Percentiles rank a stretch among this genome's conserved stretches.
These are phyloP conservation scores for Recurvomyces mirabilis DNA, from an alignment of 495 filamentous ascomycete species.

Conservation along the genomic window DNA sequence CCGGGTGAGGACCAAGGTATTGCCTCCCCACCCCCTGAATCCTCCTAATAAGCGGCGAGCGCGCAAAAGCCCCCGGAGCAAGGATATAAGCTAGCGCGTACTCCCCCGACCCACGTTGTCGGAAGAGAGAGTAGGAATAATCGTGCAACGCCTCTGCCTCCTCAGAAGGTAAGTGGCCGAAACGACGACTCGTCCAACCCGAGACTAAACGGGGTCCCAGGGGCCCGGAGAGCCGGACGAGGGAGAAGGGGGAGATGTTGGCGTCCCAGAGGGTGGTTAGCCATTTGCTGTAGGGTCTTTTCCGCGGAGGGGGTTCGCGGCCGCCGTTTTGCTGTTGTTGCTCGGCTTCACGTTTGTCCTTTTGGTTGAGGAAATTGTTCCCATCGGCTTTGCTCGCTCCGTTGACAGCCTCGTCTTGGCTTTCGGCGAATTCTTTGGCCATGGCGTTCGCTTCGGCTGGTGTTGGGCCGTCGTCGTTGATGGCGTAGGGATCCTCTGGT, in stretches of 20 bases:
- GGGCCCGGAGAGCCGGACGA: constrained; percentile 84
- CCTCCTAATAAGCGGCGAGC: constrained; percentile 73
- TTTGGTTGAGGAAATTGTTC: too few species aligned
- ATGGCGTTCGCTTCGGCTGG: constrained; percentile 52
- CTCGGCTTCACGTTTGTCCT: too few species aligned
- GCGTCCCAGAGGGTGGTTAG: constrained; percentile 89
- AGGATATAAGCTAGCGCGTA: constrained; percentile 89
- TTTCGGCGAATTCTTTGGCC: constrained; percentile 61
- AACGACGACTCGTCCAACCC: constrained; percentile 86
- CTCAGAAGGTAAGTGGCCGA: constrained; percentile 70
- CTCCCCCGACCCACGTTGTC: constrained; percentile 82
- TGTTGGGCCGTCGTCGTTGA: constrained; percentile 69
- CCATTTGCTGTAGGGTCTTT: constrained; percentile 69
- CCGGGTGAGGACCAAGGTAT: constrained; percentile 22
- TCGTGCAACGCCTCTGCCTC: constrained; percentile 79
- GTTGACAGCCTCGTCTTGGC: constrained; percentile 46
- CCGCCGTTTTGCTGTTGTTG: too few species aligned
- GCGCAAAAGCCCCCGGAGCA: constrained; percentile 84
- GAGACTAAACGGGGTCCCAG: constrained; percentile 84
- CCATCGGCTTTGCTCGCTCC: constrained; percentile 36
- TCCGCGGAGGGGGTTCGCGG: constrained; percentile 29
- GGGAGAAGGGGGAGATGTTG: constrained; percentile 87
- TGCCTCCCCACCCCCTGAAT: constrained; percentile 73
- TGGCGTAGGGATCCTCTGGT: constrained; percentile 87
- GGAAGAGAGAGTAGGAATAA: constrained; percentile 92